Evolutionary conservation across 805 yeast genomes (phyloP).

Genomic region (Candida patagonica): DNA sequence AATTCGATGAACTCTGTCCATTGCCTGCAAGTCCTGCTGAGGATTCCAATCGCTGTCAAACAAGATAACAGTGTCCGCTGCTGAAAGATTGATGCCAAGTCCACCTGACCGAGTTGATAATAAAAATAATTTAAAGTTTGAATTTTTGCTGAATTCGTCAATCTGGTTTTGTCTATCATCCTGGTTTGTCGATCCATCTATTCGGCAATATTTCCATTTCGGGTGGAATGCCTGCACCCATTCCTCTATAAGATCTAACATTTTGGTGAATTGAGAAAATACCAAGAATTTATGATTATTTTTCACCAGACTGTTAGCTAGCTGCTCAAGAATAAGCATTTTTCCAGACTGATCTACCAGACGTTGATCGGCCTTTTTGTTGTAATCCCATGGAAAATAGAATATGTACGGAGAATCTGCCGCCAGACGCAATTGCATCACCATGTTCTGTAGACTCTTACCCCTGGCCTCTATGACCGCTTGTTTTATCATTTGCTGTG

Average conservation of each 20-base stretch:
- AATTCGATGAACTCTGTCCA: slow-evolving; percentile 89
- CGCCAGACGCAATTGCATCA: slow-evolving; percentile 78
- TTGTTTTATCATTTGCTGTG: slow-evolving; percentile 16
- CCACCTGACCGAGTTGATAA: slow-evolving; percentile 94
- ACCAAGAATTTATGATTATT: slow-evolving; percentile 62
- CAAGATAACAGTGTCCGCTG: slow-evolving; percentile 82
- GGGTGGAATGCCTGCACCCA: slow-evolving; percentile 50
- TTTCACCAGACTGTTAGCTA: slow-evolving; percentile 42
- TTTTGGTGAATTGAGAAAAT: slow-evolving; percentile 77
- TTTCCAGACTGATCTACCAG: slow-evolving; percentile 61
- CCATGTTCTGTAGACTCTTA: slow-evolving; percentile 52
- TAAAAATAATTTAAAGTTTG: slow-evolving; percentile 45
- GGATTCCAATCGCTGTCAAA: slow-evolving; percentile 98
- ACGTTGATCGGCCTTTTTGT: slow-evolving; percentile 29
- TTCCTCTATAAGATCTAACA: slow-evolving; percentile 74
- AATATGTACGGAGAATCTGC: slow-evolving; percentile 82
- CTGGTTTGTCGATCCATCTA: slow-evolving; percentile 71
- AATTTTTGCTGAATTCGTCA: slow-evolving; percentile 35
- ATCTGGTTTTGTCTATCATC: slow-evolving; percentile 58
- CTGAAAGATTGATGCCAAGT: slow-evolving; percentile 73
- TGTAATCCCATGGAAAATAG: slow-evolving; percentile 63
- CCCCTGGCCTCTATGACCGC: slow-evolving; percentile 27
- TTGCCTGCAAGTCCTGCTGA: slow-evolving; percentile 91
- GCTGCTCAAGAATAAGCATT: slow-evolving; percentile 55
- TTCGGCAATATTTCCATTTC: slow-evolving; percentile 41